Conservation (phyloP, 2,329 filamentous ascomycete genomes). For the Tolypocladium capitatum region DNA sequence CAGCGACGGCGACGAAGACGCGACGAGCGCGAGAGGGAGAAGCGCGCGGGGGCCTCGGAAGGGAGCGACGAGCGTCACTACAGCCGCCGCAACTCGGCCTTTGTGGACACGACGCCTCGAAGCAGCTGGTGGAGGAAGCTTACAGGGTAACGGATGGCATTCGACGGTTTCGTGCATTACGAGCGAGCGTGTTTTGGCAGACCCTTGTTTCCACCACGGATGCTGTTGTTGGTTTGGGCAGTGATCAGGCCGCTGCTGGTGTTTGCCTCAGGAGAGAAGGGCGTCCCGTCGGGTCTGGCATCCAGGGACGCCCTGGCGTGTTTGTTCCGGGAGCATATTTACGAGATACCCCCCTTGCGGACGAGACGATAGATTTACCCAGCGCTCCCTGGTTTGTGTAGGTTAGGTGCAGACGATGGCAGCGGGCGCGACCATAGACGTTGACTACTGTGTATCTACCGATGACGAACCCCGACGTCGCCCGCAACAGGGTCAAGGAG, state of each 20-base stretch:
- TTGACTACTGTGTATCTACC: not conserved
- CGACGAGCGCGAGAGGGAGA: constrained; percentile 25
- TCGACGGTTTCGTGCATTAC: constrained; percentile 1
- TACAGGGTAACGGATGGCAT: constrained; percentile 20
- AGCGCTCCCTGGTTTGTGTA: too few species aligned
- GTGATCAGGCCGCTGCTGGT: not conserved
- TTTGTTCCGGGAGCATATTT: not conserved
- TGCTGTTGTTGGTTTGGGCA: not conserved
- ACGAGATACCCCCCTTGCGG: not conserved
- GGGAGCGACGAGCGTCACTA: constrained; percentile 31
- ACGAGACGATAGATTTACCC: not conserved
- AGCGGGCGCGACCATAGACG: not conserved
- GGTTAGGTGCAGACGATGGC: not conserved
- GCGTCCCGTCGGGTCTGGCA: not conserved
- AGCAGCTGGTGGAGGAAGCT: constrained; percentile 50
- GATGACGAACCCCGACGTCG: not conserved
- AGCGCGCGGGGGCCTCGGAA: constrained; percentile 21
- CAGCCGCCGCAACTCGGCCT: constrained; percentile 25
- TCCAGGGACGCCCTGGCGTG: not conserved
- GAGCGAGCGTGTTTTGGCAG: constrained; percentile 6
- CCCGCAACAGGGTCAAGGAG: not conserved
- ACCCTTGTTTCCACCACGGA: not conserved
- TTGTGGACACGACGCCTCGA: constrained; percentile 33
- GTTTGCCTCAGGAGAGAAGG: not conserved
- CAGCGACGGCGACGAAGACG: constrained; percentile 29